These are phyloP conservation scores for Rosellinia necatrix DNA, from an alignment of 2,329 filamentous ascomycete species.

Conservation along the genomic window DNA sequence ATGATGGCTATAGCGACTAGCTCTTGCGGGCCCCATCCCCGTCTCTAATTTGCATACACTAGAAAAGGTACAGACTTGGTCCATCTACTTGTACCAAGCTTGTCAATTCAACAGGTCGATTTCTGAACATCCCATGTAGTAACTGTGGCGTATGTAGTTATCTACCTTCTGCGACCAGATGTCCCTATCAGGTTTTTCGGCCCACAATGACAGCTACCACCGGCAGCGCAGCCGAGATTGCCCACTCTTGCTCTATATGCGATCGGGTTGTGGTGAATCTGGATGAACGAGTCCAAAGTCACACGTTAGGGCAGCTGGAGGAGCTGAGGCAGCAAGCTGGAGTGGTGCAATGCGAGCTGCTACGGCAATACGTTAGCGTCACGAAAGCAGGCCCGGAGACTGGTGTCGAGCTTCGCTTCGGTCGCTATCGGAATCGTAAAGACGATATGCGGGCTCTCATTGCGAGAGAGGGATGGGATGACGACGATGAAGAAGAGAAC, in stretches of 20 bases:
- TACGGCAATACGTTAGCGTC: conserved; percentile 3
- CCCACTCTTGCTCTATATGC: conserved; percentile 10
- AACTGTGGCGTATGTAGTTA: too few species aligned
- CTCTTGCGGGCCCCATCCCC: too few species aligned
- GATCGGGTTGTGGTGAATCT: conserved; percentile 6
- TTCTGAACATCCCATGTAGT: too few species aligned
- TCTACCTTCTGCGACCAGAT: too few species aligned
- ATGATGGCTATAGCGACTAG: too few species aligned
- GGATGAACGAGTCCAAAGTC: not conserved
- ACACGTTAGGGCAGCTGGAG: conserved; percentile 1
- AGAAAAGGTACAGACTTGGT: too few species aligned
- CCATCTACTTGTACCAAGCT: too few species aligned
- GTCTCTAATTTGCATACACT: too few species aligned
- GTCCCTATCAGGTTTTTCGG: not conserved
- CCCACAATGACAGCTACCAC: not conserved
- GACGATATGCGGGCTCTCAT: conserved; percentile 2
- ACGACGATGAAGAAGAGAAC: conserved; percentile 1
- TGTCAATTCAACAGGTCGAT: too few species aligned
- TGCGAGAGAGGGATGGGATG: conserved; percentile 4
- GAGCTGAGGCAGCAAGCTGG: conserved; percentile 1
- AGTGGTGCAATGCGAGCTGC: not conserved
- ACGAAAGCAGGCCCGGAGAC: conserved; percentile 4
- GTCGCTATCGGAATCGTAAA: conserved; percentile 9
- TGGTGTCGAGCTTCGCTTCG: not conserved
- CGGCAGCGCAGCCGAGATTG: not conserved